Conservation (phyloP, 108 stramenopile genomes). For the Aurantiochytrium sp. region DNA sequence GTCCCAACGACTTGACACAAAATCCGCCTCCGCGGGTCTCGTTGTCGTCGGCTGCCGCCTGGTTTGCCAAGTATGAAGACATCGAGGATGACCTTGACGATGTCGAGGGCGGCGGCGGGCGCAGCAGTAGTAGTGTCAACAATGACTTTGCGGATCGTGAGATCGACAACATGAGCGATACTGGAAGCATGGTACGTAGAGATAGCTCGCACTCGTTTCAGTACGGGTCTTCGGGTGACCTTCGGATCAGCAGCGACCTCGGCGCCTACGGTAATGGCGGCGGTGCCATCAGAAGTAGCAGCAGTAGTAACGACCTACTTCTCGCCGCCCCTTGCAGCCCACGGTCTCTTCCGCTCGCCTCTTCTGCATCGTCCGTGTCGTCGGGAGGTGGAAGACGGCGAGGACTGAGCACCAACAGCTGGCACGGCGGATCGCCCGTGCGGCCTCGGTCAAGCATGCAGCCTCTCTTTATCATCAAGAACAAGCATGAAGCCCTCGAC, state of each 20-base stretch:
- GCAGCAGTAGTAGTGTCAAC: too few relatives aligned
- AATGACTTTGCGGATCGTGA: too few relatives aligned
- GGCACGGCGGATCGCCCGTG: neutral
- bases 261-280: too few relatives aligned
- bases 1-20: neutral
- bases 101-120: neutral
- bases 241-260: too few relatives aligned
- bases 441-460: neutral
- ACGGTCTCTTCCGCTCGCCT: neutral
- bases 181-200: too few relatives aligned
- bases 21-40: neutral
- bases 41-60: neutral
- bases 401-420: neutral
- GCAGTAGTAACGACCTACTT: neutral
- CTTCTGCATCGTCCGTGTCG: neutral
- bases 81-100: neutral
- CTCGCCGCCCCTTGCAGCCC: neutral
- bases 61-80: neutral
- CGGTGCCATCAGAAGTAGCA: too few relatives aligned
- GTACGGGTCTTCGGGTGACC: too few relatives aligned
- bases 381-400: neutral
- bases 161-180: too few relatives aligned
- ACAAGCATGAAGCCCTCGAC: neutral
- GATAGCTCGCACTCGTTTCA: too few relatives aligned
- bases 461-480: neutral